Evolutionary conservation across 2,329 filamentous ascomycete species (phyloP), one percentile per base, ranked within the genome.

Genomic region (Blumeria graminis): DNA sequence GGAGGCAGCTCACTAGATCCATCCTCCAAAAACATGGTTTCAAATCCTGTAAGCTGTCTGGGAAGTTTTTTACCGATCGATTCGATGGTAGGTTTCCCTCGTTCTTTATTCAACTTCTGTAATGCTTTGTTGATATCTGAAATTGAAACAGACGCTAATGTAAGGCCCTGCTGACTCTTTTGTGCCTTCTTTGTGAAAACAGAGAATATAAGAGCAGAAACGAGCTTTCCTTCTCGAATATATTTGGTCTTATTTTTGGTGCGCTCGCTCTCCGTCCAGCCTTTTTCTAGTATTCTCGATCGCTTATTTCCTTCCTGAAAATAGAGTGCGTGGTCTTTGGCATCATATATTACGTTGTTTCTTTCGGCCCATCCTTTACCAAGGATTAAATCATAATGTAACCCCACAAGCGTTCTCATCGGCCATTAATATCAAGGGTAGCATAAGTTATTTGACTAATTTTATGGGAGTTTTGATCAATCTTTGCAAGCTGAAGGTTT

Each of bases 341-440:
- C 48, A n/a, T 34, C 48, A 36, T 52, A 52, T 13, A 35, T 32
- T 13, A 52, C 28, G 48, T 52, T 52, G 32, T 52, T 52, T 52
- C 28, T 33, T 36, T 52, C 11, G 4, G 48, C 48, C 48, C 48
- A 52, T 18, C 11, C 32, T 36, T 52, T 35, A 8, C 48, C 48
- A 52, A 52, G 48, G 48, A 52, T 52, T 36, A 52, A 52, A 52
- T 52, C 28, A 16, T 52, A 52, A 52, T 35, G 33, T 52, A 51
- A n/a, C 48, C 48, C 48, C 48, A 52, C 11, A 35, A 10, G 13
- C n/a, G 28, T 36, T 52, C 48, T 52, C 32, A 3, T 13, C n/a
- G 48, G 8, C 48, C 48, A 35, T 52, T 35, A n/a, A 52, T 52
- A 52, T 14, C 32, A 35, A 52, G 48, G n/a, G 28, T 52, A n/a